Conservation (phyloP, 1,284 basidiomycete genomes). For the Tausonia pullulans region DNA sequence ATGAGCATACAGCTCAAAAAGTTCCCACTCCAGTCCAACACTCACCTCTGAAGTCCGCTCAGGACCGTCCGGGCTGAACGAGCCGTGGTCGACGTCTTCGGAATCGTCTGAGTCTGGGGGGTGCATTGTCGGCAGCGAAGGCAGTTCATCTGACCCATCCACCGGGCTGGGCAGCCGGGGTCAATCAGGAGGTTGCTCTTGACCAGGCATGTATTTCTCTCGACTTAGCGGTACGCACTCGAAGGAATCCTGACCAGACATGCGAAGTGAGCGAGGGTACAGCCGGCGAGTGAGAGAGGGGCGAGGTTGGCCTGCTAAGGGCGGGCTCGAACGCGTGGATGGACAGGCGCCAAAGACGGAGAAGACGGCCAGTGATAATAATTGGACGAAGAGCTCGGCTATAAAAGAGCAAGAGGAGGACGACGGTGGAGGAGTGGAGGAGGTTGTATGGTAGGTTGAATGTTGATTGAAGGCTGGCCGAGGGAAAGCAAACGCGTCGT, state of each 20-base stretch:
- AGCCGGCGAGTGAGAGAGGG: not conserved
- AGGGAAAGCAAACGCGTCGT: not conserved
- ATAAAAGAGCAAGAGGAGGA: no score
- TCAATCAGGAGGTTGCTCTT: no score
- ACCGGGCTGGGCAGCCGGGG: not conserved
- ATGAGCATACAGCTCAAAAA: not conserved
- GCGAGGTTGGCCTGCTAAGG: not conserved
- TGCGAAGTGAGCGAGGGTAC: not conserved
- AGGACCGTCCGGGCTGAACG: not conserved
- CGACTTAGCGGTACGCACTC: no score
- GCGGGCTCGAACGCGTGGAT: not conserved
- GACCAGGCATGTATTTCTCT: no score
- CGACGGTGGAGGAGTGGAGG: no score
- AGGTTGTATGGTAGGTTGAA: no score
- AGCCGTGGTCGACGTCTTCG: not conserved
- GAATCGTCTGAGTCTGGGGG: constrained; percentile 1
- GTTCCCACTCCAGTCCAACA: no score
- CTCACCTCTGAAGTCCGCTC: no score
- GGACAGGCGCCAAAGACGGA: no score
- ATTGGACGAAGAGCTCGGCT: no score
- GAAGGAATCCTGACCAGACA: not conserved
- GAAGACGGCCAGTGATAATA: no score
- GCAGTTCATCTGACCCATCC: not conserved
- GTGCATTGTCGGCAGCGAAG: constrained; percentile 4
- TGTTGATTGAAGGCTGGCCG: not conserved